Percentiles rank a stretch among this genome's conserved stretches.
Conservation (phyloP, 345 rosid genomes). For the Camelina laxa region DNA sequence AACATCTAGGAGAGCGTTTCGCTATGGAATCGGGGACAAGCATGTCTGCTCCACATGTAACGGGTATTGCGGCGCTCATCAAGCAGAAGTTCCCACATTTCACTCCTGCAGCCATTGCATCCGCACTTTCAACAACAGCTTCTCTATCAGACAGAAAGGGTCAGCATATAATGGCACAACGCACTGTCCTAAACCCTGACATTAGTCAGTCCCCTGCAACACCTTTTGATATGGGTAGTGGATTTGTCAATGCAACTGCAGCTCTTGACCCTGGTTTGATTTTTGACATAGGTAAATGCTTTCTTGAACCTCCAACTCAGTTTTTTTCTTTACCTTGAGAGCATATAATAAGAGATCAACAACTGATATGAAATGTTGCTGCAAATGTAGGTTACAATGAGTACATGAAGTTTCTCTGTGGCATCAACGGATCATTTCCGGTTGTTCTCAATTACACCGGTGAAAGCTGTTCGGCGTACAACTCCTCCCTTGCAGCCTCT, state of each 20-base stretch:
- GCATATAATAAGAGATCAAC: background rate
- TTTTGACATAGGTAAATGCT: constrained; percentile 71
- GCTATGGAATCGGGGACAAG: constrained; percentile 98
- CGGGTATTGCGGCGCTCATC: constrained; percentile 88
- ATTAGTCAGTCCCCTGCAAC: constrained; percentile 87
- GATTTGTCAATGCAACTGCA: constrained; percentile 89
- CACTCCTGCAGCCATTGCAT: constrained; percentile 86
- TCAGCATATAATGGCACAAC: constrained; percentile 89
- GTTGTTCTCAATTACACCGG: constrained; percentile 83
- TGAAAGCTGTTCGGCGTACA: constrained; percentile 62
- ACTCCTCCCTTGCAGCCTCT: constrained; percentile 52
- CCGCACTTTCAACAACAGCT: constrained; percentile 90
- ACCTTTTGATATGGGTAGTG: constrained; percentile 97
- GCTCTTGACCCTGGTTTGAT: constrained; percentile 92
- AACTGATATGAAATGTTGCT: background rate
- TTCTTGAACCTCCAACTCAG: constrained; percentile 14
- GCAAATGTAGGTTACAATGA: constrained; percentile 68
- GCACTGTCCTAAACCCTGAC: constrained; percentile 76
- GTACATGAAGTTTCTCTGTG: constrained; percentile 83
- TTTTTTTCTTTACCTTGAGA: background rate
- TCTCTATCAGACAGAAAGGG: constrained; percentile 66
- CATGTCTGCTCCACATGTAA: constrained; percentile 98
- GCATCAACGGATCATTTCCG: constrained; percentile 75
- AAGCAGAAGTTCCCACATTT: constrained; percentile 82
- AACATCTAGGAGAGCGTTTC: constrained; percentile 71